Base-by-base conservation (phyloP, 2,329 filamentous ascomycete genomes). In the Phialocephala sp. region DNA sequence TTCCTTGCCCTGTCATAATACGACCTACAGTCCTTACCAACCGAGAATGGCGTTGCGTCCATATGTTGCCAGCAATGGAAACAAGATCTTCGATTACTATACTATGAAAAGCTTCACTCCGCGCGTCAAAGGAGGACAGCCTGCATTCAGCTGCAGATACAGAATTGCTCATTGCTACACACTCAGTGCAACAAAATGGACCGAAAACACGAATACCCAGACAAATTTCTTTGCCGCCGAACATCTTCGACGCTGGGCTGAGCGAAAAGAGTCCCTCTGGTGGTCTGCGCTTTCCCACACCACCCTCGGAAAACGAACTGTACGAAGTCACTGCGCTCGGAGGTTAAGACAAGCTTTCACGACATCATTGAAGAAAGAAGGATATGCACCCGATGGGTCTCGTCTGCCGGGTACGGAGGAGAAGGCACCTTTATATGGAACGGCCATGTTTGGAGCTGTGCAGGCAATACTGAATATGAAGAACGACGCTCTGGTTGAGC, bases 241-340 rank as follows among this genome's bases (percentile, higher is more conserved):
- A 55, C 36, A 37, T 32, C 47, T 52, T 12, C 47, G 43, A 35
- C 58, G 64, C 35, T 70, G 60, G 65, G 54, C 65, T 36, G n/a
- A 69, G 73, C 80, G 60, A 50, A 72, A 11, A 76, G 79, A 70
- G 76, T 76, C 72, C 39, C 76, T 87, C 20, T 84, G 84, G 79
- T 85, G 82, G 81, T 74, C 76, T 18, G 78, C 83, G 6, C 71
- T 79, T 64, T 60, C 74, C 64, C 65, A 50, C 57, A 37, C 3
- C 22, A 67, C 75, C 60, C 66, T 72, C 66, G 73, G 75, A 24
- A 83, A 81, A 63, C 76, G 77, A 8, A 79, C 81, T 24, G 78
- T 87, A n/a, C 78, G 85, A 22, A 80, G 79, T 14, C 80, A 79
- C 75, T 76, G 76, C 27, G 74, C 75, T 27, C 78, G 81, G 65